phyloP scores from a whole-genome alignment of 768 basidiomycete genomes.

The Coprinellus aureogranulatus region DNA sequence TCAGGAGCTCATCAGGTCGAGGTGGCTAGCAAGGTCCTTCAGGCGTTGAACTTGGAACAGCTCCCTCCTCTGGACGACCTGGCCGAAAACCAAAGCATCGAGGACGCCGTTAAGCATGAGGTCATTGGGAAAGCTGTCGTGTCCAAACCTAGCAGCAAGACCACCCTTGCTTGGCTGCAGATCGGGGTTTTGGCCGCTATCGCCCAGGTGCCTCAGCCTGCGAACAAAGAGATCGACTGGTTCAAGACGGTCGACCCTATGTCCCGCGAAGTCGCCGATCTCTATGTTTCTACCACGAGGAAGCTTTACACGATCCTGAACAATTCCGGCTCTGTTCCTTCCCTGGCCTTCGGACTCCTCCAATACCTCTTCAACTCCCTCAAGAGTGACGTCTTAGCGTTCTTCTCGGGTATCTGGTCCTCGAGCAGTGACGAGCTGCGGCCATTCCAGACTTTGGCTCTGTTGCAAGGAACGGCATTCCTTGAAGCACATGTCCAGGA shows the following conservation, averaged over 20 bases:
- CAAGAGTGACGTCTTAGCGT: slow-evolving; percentile 68
- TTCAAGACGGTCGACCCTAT: slow-evolving; percentile 30
- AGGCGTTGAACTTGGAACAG: slow-evolving; percentile 43
- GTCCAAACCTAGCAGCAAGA: slow-evolving; percentile 58
- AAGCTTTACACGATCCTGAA: slow-evolving; percentile 68
- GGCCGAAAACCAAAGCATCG: slow-evolving; percentile 28
- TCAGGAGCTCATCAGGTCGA: slow-evolving; percentile 60
- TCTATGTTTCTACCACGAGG: slow-evolving; percentile 61
- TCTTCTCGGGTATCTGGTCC: slow-evolving; percentile 74
- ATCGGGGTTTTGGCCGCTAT: slow-evolving; percentile 53
- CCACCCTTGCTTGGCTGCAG: slow-evolving; percentile 56
- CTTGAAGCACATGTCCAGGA: slow-evolving; percentile 64
- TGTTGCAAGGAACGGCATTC: slow-evolving; percentile 79
- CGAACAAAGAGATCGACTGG: slow-evolving; percentile 49
- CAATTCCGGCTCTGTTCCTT: slow-evolving; percentile 43
- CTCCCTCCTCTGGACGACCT: slow-evolving; percentile 47
- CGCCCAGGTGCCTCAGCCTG: slow-evolving; percentile 47
- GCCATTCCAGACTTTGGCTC: slow-evolving; percentile 49
- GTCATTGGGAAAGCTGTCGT: slow-evolving; percentile 49
- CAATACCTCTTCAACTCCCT: slow-evolving; percentile 65
- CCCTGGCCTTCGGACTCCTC: slow-evolving; percentile 57
- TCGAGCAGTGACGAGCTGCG: slow-evolving; percentile 22
- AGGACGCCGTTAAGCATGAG: slow-evolving; percentile 44
- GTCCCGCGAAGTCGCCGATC: slow-evolving; percentile 26
- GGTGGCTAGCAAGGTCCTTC: slow-evolving; percentile 47